phyloP scores from a whole-genome alignment of 495 filamentous ascomycete genomes.

The Glutinoglossum americanum region DNA sequence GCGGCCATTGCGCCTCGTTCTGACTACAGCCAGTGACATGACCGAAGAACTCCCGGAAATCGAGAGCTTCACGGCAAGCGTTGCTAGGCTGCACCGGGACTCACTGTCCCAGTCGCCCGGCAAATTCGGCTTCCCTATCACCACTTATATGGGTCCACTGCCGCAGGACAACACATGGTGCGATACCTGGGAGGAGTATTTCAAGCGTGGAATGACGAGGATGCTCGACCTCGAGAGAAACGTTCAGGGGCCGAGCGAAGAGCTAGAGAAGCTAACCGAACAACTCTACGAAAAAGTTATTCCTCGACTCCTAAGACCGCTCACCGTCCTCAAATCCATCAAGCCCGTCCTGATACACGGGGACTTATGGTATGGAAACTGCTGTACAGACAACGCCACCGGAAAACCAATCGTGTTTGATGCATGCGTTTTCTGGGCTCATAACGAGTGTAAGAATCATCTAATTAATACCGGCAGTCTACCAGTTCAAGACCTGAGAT shows the following conservation, averaged over 20 bases:
- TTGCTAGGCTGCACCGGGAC: conserved; percentile 9
- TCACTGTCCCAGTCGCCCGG: conserved; percentile 5
- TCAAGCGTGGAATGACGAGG: conserved; percentile 1
- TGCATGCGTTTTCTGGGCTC: conserved; percentile 2
- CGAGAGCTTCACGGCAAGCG: background rate
- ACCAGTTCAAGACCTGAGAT: too few species aligned
- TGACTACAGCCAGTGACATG: too few species aligned
- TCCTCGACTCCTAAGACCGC: conserved; percentile 13
- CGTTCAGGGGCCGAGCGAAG: conserved; percentile 9
- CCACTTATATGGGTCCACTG: conserved; percentile 7
- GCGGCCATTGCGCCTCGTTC: too few species aligned
- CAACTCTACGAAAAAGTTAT: conserved; percentile 12
- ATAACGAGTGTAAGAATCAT: conserved; percentile 1
- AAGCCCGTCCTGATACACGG: conserved; percentile 19
- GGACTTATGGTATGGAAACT: conserved; percentile 14
- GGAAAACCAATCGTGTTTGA: conserved; percentile 10
- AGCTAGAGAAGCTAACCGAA: conserved; percentile 6
- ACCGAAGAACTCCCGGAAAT: background rate
- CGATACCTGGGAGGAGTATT: conserved; percentile 10
- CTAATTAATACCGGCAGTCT: too few species aligned
- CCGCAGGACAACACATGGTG: conserved; percentile 6
- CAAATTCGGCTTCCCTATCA: conserved; percentile 9
- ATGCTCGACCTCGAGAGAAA: conserved; percentile 7
- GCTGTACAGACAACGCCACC: too few species aligned
- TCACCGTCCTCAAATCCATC: conserved; percentile 9